Evolutionary conservation across 805 yeast genomes (phyloP).

Genomic region (Lachancea fermentati): DNA sequence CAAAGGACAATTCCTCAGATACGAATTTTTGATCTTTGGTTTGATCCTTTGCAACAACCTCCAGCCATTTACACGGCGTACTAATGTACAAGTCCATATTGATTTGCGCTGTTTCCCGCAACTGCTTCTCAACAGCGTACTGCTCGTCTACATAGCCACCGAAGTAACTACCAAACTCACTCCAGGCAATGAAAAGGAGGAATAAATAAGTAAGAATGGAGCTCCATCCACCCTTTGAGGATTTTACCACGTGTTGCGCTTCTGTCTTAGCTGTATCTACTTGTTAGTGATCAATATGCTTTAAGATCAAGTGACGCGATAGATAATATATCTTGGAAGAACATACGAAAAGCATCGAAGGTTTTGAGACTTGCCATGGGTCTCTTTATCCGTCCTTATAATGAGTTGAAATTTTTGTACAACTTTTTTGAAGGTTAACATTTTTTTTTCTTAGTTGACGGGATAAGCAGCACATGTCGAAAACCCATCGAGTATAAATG

Average conservation of each 20-base stretch:
- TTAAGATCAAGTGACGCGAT: not conserved
- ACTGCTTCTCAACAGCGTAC: slow-evolving; percentile 62
- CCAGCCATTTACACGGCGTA: slow-evolving; percentile 75
- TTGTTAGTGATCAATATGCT: slow-evolving; percentile 9
- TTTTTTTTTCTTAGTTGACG: too few species aligned
- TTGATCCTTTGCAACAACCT: slow-evolving; percentile 69
- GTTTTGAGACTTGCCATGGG: slow-evolving; percentile 39
- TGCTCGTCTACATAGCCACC: slow-evolving; percentile 79
- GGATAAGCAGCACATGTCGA: too few species aligned
- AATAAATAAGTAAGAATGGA: slow-evolving; percentile 58
- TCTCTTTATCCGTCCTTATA: not conserved
- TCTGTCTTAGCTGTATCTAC: slow-evolving; percentile 52
- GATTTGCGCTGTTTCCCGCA: slow-evolving; percentile 55
- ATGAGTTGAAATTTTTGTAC: not conserved
- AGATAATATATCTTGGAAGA: not conserved
- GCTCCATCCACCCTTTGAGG: slow-evolving; percentile 71
- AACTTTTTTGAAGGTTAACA: not conserved
- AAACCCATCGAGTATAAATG: too few species aligned
- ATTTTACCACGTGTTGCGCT: slow-evolving; percentile 63
- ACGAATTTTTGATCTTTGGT: slow-evolving; percentile 78
- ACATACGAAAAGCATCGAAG: slow-evolving; percentile 70
- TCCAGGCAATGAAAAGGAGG: slow-evolving; percentile 68
- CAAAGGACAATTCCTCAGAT: slow-evolving; percentile 64
- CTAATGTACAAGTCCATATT: slow-evolving; percentile 77
- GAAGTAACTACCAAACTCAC: slow-evolving; percentile 76